Evolutionary conservation across 163 green algal species (phyloP), one percentile per base, ranked within the genome.

Genomic region (Volvox carteri): DNA sequence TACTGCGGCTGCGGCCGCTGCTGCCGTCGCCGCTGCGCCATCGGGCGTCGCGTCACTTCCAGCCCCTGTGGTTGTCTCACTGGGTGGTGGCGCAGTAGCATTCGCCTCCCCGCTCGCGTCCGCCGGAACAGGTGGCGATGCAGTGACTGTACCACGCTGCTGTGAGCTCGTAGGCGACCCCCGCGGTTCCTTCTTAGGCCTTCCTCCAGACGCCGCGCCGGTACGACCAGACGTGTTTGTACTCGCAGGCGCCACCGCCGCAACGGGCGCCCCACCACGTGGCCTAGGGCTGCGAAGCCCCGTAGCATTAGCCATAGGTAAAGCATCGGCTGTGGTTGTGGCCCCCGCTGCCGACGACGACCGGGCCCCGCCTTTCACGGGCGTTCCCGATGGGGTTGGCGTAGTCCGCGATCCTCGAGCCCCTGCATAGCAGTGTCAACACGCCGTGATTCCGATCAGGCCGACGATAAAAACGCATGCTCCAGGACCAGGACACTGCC

Each of bases 301-400:
- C 9, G 81, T 87, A 12, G 65, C 14, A 19, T 18, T 78, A 7
- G 65, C 44, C 44, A 78, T 21, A 12, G 65, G 65, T 19, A 79
- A 7, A 0, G 62, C 46, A 16, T 78, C 65, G 6, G 48, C 65
- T 19, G 44, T 18, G 16, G 16, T 30, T 16, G 44, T 44, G 18
- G 9, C 8, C 1, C 12, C 74, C 33, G 73, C 73, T 44, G n/a
- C 44, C n/a, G 73, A 23, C 28, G 73, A 60, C 44, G 73, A 41
- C 14, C 77, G 77, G 12, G 46, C 81, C 46, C 39, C 65, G 11
- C 11, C 72, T 72, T 84, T 88, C 1, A 60, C 1, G 11, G 84
- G 84, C 7, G 84, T 88, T 5, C 84, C 84, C 37, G 84, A 48
- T 25, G 84, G 84, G 23, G 84, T 76, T 8, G 84, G 68, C n/a